Evolutionary conservation across 1,284 basidiomycete species (phyloP), one percentile per base, ranked within the genome.

Genomic region (Leucoagaricus sp.): DNA sequence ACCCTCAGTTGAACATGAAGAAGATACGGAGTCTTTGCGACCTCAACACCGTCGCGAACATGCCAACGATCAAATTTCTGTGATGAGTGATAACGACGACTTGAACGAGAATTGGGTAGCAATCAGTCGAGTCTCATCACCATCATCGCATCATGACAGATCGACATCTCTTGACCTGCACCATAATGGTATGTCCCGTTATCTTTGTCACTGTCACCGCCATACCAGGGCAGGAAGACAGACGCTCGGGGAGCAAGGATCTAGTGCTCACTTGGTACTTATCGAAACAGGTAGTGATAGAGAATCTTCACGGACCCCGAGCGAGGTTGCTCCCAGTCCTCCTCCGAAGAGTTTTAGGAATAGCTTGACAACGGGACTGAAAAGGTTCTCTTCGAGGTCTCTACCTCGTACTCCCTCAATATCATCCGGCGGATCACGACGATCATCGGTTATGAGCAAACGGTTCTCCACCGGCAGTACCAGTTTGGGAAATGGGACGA

Each of bases 391-490:
- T 57, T 76, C 55, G 15, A 51, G 55, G 31, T 57, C 85, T 2
- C 70, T 89, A 52, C 84, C 86, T 17, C 78, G 81, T 40, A 78
- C 84, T 8, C 82, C 85, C 34, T 81, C 82, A 9, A 57, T 64
- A 63, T 68, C 74, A 29, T 72, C 72, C 5, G 40, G 40, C 19
- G 65, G 63, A 50, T 69, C 69, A 28, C 60, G 58, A 17, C 62
- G 63, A 49, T 68, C 64, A n/a, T 66, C 67, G 13, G 64, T 61
- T 31, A 67, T 65, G 55, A 70, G 59, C 13, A 64, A 63, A 44
- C 67, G 66, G 21, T 67, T 67, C 10, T 75, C 72, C 33, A 63
- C 60, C 21, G 64, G 67, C 33, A 57, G 49, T 17, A 34, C 34
- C 31, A 53, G 40, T 31, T n/a, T 38, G 15, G 42, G 25, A n/a